Conservation (phyloP, 2,329 filamentous ascomycete genomes). For the Diaporthe ampelina region DNA sequence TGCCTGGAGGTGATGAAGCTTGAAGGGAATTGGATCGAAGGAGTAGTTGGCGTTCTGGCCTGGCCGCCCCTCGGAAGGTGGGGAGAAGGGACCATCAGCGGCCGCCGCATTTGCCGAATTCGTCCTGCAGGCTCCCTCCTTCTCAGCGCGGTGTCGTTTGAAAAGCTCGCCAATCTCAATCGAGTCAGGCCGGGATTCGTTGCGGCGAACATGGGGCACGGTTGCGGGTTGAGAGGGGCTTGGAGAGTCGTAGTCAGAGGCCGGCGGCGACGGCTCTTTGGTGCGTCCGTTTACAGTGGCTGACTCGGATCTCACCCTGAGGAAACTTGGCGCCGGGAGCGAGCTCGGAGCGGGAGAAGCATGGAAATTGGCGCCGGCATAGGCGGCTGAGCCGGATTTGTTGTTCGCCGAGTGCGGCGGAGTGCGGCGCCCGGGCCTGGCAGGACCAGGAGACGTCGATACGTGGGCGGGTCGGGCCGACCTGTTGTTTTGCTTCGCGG, state of each 20-base stretch:
- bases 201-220: conserved; percentile 52
- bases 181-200: conserved; percentile 73
- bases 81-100: conserved; percentile 63
- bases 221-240: conserved; percentile 58
- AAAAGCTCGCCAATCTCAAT: conserved; percentile 94
- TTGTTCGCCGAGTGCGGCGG: conserved; percentile 59
- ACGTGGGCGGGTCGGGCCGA: conserved; percentile 50
- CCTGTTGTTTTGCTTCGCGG: conserved; percentile 49
- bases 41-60: conserved; percentile 45
- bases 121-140: conserved; percentile 70
- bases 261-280: conserved; percentile 65
- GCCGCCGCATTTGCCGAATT: conserved; percentile 63
- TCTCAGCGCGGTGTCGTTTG: conserved; percentile 85
- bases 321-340: conserved; percentile 78
- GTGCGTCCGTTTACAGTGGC: conserved; percentile 44
- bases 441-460: conserved; percentile 57
- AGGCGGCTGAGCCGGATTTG: conserved; percentile 69
- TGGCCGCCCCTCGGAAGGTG: conserved; percentile 55
- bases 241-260: conserved; percentile 65
- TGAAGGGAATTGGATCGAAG: conserved; percentile 42
- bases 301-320: conserved; percentile 50
- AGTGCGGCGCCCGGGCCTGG: conserved; percentile 59
- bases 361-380: conserved; percentile 90
- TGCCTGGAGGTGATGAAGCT: conserved; percentile 45
- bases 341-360: conserved; percentile 92